Percentiles rank a stretch among this genome's conserved stretches.
These are phyloP conservation scores for Cryptococcus sp. DNA, from an alignment of 1,284 basidiomycete species.

Conservation along the genomic window DNA sequence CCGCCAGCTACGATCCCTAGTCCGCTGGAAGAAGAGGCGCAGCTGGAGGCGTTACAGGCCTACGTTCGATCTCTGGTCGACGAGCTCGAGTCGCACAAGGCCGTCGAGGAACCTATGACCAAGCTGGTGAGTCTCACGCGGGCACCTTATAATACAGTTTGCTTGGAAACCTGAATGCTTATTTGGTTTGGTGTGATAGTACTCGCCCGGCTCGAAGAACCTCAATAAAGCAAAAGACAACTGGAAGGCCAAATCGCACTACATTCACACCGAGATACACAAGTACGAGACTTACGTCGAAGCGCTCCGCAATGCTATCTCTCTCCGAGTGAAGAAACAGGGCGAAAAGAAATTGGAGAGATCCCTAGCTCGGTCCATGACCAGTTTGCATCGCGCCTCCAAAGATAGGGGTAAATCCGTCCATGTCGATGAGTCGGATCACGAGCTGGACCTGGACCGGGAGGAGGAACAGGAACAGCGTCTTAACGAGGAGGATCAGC, in stretches of 20 bases:
- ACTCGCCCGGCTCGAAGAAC: constrained; percentile 73
- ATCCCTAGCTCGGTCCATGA: constrained; percentile 33
- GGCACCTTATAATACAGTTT: background rate
- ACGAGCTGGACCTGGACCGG: constrained; percentile 3
- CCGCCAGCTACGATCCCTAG: constrained; percentile 78
- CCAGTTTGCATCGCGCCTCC: constrained; percentile 7
- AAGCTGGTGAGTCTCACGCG: constrained; percentile 63
- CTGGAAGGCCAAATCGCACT: constrained; percentile 89
- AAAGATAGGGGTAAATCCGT: background rate
- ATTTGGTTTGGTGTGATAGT: constrained; percentile 59
- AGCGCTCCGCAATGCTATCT: constrained; percentile 76
- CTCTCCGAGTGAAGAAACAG: constrained; percentile 75
- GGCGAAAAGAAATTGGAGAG: constrained; percentile 80
- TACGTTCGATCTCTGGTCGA: constrained; percentile 74
- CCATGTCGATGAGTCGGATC: background rate
- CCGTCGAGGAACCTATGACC: constrained; percentile 79
- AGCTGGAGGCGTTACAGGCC: constrained; percentile 79
- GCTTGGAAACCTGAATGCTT: background rate
- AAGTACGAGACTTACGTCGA: constrained; percentile 97
- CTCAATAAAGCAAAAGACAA: constrained; percentile 77
- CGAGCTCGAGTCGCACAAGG: constrained; percentile 81
- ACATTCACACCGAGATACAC: constrained; percentile 84
- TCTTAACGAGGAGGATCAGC: constrained; percentile 8
- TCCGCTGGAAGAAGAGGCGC: constrained; percentile 85
- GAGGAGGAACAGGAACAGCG: constrained; percentile 1